Percentiles rank a stretch among this genome's conserved stretches.
These are phyloP conservation scores for Elsinoe arachidis DNA, from an alignment of 2,329 filamentous ascomycete species.

Conservation along the genomic window DNA sequence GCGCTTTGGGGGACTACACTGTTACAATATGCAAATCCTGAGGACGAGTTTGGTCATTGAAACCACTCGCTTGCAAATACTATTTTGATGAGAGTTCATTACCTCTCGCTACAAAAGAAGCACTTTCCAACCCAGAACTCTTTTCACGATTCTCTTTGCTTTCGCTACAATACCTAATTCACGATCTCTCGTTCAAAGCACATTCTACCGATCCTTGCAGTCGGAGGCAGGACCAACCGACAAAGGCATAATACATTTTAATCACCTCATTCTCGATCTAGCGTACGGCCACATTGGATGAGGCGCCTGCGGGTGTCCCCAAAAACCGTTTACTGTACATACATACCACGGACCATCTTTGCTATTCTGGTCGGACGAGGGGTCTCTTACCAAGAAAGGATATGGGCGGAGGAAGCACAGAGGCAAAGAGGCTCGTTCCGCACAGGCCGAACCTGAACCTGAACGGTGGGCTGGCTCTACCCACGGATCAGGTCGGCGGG, in stretches of 20 bases:
- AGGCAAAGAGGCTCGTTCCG: not conserved
- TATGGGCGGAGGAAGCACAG: no score
- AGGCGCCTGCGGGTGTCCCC: not conserved
- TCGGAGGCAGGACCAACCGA: not conserved
- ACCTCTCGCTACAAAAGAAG: conserved; percentile 1
- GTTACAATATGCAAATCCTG: not conserved
- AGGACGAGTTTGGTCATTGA: not conserved
- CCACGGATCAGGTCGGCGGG: conserved; percentile 2
- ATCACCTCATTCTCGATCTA: not conserved
- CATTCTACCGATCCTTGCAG: not conserved
- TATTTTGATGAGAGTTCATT: not conserved
- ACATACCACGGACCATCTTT: not conserved
- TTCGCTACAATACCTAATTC: not conserved
- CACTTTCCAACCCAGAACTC: not conserved
- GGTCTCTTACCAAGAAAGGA: no score
- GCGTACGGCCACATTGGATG: not conserved
- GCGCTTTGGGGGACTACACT: conserved; percentile 1
- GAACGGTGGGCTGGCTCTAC: not conserved
- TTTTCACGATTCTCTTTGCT: conserved; percentile 6
- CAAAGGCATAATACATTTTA: conserved; percentile 1
- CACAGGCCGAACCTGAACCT: not conserved
- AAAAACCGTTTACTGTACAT: conserved; percentile 9
- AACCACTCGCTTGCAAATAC: conserved; percentile 8
- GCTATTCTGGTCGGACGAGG: not conserved
- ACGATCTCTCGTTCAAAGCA: conserved; percentile 1